Conservation (phyloP, 2,329 filamentous ascomycete species). For the Metarhizium anisopliae region DNA sequence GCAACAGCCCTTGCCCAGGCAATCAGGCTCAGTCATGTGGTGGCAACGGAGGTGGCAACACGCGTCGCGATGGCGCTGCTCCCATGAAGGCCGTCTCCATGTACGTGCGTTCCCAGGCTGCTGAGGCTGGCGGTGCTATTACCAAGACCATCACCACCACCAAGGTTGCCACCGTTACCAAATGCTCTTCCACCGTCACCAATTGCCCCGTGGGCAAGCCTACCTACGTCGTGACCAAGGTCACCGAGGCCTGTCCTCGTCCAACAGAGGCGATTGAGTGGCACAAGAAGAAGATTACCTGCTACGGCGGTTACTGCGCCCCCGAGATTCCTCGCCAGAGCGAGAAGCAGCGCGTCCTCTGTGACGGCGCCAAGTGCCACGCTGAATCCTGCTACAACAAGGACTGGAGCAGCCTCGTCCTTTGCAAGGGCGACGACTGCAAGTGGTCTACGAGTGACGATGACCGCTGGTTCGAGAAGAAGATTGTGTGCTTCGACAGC, state of each 20-base stretch:
- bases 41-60: constrained; percentile 7
- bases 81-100: constrained; percentile 1
- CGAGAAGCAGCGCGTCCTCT: not conserved
- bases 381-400: constrained; percentile 16
- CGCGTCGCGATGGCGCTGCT: not conserved
- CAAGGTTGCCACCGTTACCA: constrained; percentile 19
- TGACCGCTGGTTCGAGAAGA: constrained; percentile 16
- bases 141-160: constrained; percentile 20
- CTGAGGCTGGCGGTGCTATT: not conserved
- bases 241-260: constrained; percentile 12
- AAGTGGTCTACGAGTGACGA: constrained; percentile 14
- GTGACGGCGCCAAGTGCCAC: constrained; percentile 12
- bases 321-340: constrained; percentile 17
- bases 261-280: constrained; percentile 14
- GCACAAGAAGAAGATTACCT: constrained; percentile 24
- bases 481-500: constrained; percentile 24
- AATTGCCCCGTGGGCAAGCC: constrained; percentile 16
- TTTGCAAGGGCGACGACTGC: constrained; percentile 20
- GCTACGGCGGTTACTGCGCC: constrained; percentile 24
- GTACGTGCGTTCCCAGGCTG: not conserved
- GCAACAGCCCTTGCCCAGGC: constrained; percentile 20
- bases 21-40: constrained; percentile 15
- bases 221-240: constrained; percentile 15
- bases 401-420: constrained; percentile 20
- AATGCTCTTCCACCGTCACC: constrained; percentile 15